Conservation (phyloP, 306 rosid species). For the Inga oerstediana region DNA sequence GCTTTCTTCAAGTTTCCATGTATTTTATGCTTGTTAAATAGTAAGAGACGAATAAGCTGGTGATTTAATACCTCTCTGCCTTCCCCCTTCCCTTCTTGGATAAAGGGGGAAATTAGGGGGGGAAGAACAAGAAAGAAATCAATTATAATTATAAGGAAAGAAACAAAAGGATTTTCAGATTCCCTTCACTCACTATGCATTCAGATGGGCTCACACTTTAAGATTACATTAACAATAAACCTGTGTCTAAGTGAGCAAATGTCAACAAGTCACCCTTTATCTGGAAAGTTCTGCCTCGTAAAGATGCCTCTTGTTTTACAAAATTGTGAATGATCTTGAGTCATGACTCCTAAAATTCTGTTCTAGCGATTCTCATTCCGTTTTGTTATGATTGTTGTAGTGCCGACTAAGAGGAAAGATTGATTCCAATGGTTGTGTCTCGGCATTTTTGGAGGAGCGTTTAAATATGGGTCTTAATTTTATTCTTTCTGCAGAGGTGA, state of each 20-base stretch:
- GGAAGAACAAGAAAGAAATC: not conserved
- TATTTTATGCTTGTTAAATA: not conserved
- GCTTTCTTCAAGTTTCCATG: not conserved
- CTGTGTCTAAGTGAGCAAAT: not conserved
- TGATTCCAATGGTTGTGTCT: constrained; percentile 16
- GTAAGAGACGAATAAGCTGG: not conserved
- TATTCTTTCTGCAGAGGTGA: constrained; percentile 59
- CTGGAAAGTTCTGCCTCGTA: not conserved
- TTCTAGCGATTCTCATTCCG: not conserved
- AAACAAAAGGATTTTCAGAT: not conserved
- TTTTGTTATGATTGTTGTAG: constrained; percentile 24
- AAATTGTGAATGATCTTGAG: not conserved
- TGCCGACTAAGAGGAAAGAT: constrained; percentile 21
- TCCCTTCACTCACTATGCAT: not conserved
- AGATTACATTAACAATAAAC: not conserved
- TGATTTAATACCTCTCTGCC: not conserved
- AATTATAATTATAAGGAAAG: not conserved
- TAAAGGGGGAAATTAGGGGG: not conserved
- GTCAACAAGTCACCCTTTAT: not conserved
- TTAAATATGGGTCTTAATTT: constrained; percentile 60
- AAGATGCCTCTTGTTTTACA: not conserved
- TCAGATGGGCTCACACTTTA: not conserved
- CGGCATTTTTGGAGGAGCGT: constrained; percentile 92
- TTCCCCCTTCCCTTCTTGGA: not conserved
- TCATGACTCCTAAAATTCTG: not conserved